Base-by-base conservation (phyloP, 2,329 filamentous ascomycete species). In the Beauveria varroae region DNA sequence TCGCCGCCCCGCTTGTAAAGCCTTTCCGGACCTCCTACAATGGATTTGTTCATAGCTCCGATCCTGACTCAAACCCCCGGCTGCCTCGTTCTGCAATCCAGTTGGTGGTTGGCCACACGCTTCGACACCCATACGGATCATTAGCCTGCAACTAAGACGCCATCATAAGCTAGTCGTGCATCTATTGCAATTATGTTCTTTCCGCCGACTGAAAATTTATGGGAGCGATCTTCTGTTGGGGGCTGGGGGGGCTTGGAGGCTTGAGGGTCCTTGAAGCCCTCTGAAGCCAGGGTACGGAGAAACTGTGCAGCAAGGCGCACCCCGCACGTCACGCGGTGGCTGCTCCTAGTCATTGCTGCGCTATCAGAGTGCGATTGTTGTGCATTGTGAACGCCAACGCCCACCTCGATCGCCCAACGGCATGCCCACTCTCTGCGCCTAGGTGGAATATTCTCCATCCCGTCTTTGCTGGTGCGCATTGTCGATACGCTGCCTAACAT, bases 311-410 rank as follows among this genome's bases (percentile, higher is more conserved):
- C 24, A 52, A 34, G 40, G 51, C 43, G 24, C 58, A 43, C 52
- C 59, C 43, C 59, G 52, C 59, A 61, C 22, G 41, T 56, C 59
- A 54, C 30, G 49, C 41, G 16, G 51, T 60, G 58, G 58, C 51
- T 60, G 51, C 41, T 18, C 58, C 24, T 37, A 59, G 47, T 40
- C 16, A 34, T 28, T 59, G 56, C 24, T 44, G 40, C 47, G 41
- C 49, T 20, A 46, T 34, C 30, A 34, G 55, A 20, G 26, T 40
- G 43, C 37, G 47, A 46, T 60, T 53, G 49, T 53, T 52, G 46
- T 30, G 57, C 47, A 51, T 59, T 59, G 37, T 59, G 47, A 37
- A 49, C 55, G 46, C 56, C 56, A 43, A 34, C 49, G n/a, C 49
- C 57, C 57, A 28, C 49, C 57, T 46, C 57, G 57, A 60, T 60